Evolutionary conservation across 2,329 filamentous ascomycete species (phyloP).

Genomic region (Talaromyces piceae): DNA sequence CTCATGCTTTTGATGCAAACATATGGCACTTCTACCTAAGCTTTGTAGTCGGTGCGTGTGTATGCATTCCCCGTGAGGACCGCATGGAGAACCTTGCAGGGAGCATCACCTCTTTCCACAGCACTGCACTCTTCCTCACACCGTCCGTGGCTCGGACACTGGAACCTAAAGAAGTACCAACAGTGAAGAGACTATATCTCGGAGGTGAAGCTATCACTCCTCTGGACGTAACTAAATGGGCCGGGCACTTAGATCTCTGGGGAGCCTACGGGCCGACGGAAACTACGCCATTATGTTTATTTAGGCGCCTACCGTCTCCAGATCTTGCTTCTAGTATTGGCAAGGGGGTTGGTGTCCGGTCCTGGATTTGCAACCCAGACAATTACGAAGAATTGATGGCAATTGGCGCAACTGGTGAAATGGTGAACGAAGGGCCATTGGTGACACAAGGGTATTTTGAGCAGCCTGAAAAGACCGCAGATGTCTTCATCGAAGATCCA

Average conservation of each 20-base stretch:
- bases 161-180: slow-evolving; percentile 17
- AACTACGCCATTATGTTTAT: not conserved
- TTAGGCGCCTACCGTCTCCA: not conserved
- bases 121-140: slow-evolving; percentile 52
- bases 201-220: slow-evolving; percentile 36
- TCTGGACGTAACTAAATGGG: slow-evolving; percentile 33
- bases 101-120: slow-evolving; percentile 43
- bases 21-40: not conserved
- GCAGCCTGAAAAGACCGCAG: slow-evolving; percentile 17
- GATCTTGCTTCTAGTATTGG: slow-evolving; percentile 13
- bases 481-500: slow-evolving; percentile 17
- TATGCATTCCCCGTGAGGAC: slow-evolving; percentile 37
- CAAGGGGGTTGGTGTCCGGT: slow-evolving; percentile 15
- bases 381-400: slow-evolving; percentile 30
- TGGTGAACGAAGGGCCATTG: slow-evolving; percentile 32
- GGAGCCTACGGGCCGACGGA: slow-evolving; percentile 13
- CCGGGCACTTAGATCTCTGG: slow-evolving; percentile 15
- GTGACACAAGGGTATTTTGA: slow-evolving; percentile 23
- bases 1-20: slow-evolving; percentile 39
- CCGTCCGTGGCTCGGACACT: slow-evolving; percentile 49
- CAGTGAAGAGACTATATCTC: slow-evolving; percentile 34
- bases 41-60: not conserved
- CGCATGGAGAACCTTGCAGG: slow-evolving; percentile 16
- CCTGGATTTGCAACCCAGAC: slow-evolving; percentile 42
- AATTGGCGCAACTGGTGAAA: slow-evolving; percentile 34